Conservation (phyloP, 148 eudicot genomes). For the Limonium bicolor region DNA sequence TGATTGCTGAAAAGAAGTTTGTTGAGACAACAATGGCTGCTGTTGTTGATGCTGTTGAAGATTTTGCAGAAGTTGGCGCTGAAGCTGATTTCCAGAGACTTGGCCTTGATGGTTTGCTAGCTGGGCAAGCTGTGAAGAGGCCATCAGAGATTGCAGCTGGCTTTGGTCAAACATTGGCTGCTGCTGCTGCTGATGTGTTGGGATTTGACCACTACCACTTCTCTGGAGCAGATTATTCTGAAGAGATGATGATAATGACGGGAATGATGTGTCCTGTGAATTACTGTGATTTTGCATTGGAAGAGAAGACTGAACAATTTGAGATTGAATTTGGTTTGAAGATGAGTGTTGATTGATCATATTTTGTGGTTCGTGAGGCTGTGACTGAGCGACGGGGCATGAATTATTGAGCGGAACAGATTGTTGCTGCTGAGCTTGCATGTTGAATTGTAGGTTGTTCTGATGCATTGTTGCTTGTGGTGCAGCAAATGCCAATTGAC, state of each 20-base stretch:
- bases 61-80: slow-evolving; percentile 63
- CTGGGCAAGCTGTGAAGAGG: slow-evolving; percentile 35
- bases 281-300: slow-evolving; percentile 28
- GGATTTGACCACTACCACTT: slow-evolving; percentile 24
- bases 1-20: slow-evolving; percentile 34
- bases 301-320: slow-evolving; percentile 27
- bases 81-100: slow-evolving; percentile 42
- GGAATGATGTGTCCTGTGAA: no score
- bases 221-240: slow-evolving; percentile 42
- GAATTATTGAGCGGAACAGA: no score
- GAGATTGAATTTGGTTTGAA: slow-evolving; percentile 42
- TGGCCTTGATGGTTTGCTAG: slow-evolving; percentile 38
- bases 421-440: slow-evolving; percentile 39
- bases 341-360: slow-evolving; percentile 28
- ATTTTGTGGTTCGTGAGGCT: slow-evolving; percentile 37
- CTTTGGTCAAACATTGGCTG: slow-evolving; percentile 30
- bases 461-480: no score
- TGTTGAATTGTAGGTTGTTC: slow-evolving; percentile 38
- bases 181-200: slow-evolving; percentile 23
- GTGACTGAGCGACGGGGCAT: no score
- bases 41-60: slow-evolving; percentile 68
- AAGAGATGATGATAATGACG: slow-evolving; percentile 36
- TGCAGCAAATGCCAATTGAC: no score
- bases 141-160: slow-evolving; percentile 33
- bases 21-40: slow-evolving; percentile 45